Evolutionary conservation across 371 early-diverging fungal species (phyloP).

Genomic region (Apophysomyces elegans): DNA sequence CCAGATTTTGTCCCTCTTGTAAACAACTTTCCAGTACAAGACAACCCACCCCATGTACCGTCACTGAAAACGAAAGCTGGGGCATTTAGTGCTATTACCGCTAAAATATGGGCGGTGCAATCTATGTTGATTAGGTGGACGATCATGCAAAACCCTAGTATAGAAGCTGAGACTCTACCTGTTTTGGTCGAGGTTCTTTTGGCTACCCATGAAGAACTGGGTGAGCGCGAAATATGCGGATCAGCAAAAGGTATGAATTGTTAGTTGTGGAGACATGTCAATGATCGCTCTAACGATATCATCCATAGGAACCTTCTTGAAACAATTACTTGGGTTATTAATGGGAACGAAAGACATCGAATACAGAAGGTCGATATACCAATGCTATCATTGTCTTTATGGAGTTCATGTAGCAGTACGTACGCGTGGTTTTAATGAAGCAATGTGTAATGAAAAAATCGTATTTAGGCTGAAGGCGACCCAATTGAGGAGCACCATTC

Average conservation of each 20-base stretch:
- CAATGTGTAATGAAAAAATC: neutral
- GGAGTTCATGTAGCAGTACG: conserved; percentile 62
- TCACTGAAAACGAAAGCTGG: conserved; percentile 34
- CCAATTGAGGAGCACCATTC: conserved; percentile 62
- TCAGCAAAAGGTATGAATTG: conserved; percentile 51
- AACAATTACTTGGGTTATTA: conserved; percentile 28
- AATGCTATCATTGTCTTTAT: conserved; percentile 74
- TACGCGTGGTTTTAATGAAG: neutral
- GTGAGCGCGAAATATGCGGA: conserved; percentile 67
- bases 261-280: neutral
- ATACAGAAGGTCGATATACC: conserved; percentile 55
- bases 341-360: conserved; percentile 18
- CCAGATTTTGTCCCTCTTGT: conserved; percentile 52
- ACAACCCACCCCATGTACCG: conserved; percentile 36
- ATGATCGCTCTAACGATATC: too few relatives aligned
- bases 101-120: conserved; percentile 38
- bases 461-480: conserved; percentile 53
- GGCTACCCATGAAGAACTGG: conserved; percentile 66
- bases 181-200: conserved; percentile 49
- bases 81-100: conserved; percentile 35
- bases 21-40: conserved; percentile 41
- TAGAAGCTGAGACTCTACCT: neutral
- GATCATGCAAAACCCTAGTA: neutral
- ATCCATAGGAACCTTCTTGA: conserved; percentile 41
- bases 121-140: conserved; percentile 25